phyloP scores from a whole-genome alignment of 805 yeast genomes.

The Schizosaccharomyces octosporus region DNA sequence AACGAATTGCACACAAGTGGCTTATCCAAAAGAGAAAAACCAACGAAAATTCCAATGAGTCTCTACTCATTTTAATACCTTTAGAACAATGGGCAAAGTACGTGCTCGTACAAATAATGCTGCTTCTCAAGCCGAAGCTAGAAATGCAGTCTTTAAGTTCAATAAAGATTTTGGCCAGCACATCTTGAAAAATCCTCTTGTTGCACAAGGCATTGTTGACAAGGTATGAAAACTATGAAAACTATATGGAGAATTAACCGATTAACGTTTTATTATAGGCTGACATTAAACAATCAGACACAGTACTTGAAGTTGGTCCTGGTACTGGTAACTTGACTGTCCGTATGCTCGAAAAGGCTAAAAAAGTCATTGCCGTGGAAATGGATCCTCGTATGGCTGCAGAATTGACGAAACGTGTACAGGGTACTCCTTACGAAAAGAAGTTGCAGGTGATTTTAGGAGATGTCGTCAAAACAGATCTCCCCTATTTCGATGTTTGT shows the following conservation, averaged over 20 bases:
- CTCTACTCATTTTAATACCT: neutral
- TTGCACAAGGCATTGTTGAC: slow-evolving; percentile 95
- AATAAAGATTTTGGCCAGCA: slow-evolving; percentile 94
- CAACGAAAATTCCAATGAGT: neutral
- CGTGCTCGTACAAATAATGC: slow-evolving; percentile 10
- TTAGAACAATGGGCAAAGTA: neutral
- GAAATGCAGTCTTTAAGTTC: slow-evolving; percentile 58
- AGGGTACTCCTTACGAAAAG: slow-evolving; percentile 82
- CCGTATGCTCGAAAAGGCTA: slow-evolving; percentile 71
- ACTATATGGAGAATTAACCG: neutral
- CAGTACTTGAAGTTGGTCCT: slow-evolving; percentile 90
- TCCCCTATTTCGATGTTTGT: slow-evolving; percentile 87
- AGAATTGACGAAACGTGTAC: slow-evolving; percentile 87
- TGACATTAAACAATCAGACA: slow-evolving; percentile 70
- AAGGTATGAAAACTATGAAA: slow-evolving; percentile 16
- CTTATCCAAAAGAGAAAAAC: neutral
- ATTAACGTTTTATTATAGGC: slow-evolving; percentile 19
- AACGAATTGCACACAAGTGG: too few relatives aligned
- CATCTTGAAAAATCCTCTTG: slow-evolving; percentile 80
- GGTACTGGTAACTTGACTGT: slow-evolving; percentile 97
- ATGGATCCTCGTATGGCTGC: slow-evolving; percentile 99
- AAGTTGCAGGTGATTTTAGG: slow-evolving; percentile 80
- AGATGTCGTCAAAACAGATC: slow-evolving; percentile 83
- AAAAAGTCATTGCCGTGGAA: slow-evolving; percentile 86
- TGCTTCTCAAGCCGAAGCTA: slow-evolving; percentile 36